Evolutionary conservation across 1,284 basidiomycete genomes (phyloP), one percentile per base, ranked within the genome.

Genomic region (Ceratobasidium sp.): DNA sequence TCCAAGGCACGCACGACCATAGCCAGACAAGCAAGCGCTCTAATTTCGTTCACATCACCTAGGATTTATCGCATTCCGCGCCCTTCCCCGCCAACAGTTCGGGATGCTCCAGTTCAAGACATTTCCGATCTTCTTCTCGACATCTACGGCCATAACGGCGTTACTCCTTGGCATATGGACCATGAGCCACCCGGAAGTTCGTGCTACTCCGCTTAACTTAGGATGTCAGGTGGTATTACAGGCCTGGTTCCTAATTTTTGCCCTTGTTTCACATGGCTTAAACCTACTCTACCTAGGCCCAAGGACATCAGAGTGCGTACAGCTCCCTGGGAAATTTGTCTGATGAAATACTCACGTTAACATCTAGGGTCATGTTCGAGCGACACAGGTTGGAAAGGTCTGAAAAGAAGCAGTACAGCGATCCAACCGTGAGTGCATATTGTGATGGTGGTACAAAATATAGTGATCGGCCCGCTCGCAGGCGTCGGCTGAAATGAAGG

Each of bases 41-140:
- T 16, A 22, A 24, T 24, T 51, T 24, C 8, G 14, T n/a, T 62
- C 51, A 8, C 64, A 61, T 34, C 34, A 41, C 27, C 51, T 51
- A 75, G 76, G 76, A 34, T 63, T 75, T 14, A 75, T 77, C 58
- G 75, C 69, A 22, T 74, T 74, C 65, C 71, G 61, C 22, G 74
- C 74, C 34, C 68, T 77, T 19, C 74, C 91, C 24, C 86, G 89
- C 64, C 88, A 91, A 71, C 88, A 91, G 76, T 95, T 95, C 77
- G 88, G 90, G n/a, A 83, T 86, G 53, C 86, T 95, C 46, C 92
- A 95, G 80, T 88, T 91, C 78, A 86, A 86, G 77, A 87, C 86
- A 0, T 92, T 93, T 81, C 92, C 93, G 0, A 81, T 91, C 74
- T 95, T 93, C 83, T 94, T 95, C 79, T 81, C 86, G 31, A 81